Base-by-base conservation (phyloP, 768 basidiomycete species). In the Xanthoconium purpureum region DNA sequence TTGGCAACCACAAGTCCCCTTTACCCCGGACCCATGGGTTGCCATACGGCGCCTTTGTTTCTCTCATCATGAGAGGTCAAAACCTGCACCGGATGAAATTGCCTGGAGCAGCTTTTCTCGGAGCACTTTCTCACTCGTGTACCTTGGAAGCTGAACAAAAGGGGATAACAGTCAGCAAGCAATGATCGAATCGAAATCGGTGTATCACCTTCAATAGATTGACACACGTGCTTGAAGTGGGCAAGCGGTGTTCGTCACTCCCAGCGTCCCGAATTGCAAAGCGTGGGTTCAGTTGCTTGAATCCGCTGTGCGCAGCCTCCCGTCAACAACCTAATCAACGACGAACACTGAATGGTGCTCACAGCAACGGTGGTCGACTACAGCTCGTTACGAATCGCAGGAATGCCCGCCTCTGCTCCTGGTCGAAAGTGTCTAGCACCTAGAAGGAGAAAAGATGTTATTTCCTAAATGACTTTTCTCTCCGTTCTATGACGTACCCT, bases 341-440 rank as follows among this genome's bases (percentile, higher is more conserved):
- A 39, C 35, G 6, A 17, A 18, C 13, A 6, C 43, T n/a, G 11
- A n/a, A 7, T 3, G 18, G 20, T 30, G 76, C 88, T 62, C 62
- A 91, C 86, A 95, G 76, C 29, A 98, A 74, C 0, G 94, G 95
- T 0, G 95, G 92, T 15, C 93, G 80, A 63, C 90, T 88, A 63
- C 93, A 94, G 60, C 91, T 93, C 17, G 97, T 98, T 18, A 94
- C 96, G 63, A 98, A 99, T 14, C 91, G 81, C 55, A 99, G 72
- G 54, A 98, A 75, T 2, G 84, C 79, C 44, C 85, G 78, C 14
- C 88, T 81, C 62, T 98, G 87, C 45, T 91, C 87, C 56, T 93
- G 87, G 54, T 84, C 80, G 66, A 99, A 91, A 3, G 81, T 73
- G 36, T 86, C 80, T 56, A 95, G 82, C 29, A 97, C 91, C 84